Evolutionary conservation across 371 early-diverging fungal species (phyloP), one percentile per base, ranked within the genome.

Genomic region (Apophysomyces variabilis): DNA sequence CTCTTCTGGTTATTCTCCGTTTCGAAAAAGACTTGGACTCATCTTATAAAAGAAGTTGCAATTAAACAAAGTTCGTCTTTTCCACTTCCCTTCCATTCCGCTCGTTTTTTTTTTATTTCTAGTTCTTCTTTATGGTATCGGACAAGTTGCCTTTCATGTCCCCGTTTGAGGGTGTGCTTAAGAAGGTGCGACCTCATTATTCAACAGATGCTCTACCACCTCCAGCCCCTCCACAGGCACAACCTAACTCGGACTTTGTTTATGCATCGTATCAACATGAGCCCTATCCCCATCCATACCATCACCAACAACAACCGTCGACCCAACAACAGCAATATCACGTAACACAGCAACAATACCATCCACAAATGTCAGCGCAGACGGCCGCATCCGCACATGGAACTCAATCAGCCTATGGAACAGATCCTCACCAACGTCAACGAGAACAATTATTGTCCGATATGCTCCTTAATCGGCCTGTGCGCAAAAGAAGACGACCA

Each of bases 401-500:
- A 21, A 18, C 61, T 4, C 36, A 61, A 18, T n/a, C 46, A 45
- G 18, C 35, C 46, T 44, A 61, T 11, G 32, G 36, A 45, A 21
- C 21, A n/a, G 54, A 50, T 4, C 54, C 54, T 21, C 54, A 50
- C 21, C 54, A 50, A 50, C 54, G 54, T 50, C 54, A 50, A 9
- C 35, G 54, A 4, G 54, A 50, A 26, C 58, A 58, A 36, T 38
- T 58, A 39, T 39, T 58, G 38, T 58, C 54, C 37, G 61, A 66
- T 7, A 38, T 60, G 5, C n/a, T 70, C 18, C 67, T 65, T 16
- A 69, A 62, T 16, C 60, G 69, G 7, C 69, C 70, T 14, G 66
- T 72, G 39, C 72, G 79, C 56, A 80, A 78, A 45, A 72, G 82
- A 57, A 80, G 84, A 71, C 78, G 88, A 14, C 92, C 91, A 5